These are phyloP conservation scores for Panicum miliaceum DNA, from an alignment of 176 grass and related monocot species.

Conservation along the genomic window DNA sequence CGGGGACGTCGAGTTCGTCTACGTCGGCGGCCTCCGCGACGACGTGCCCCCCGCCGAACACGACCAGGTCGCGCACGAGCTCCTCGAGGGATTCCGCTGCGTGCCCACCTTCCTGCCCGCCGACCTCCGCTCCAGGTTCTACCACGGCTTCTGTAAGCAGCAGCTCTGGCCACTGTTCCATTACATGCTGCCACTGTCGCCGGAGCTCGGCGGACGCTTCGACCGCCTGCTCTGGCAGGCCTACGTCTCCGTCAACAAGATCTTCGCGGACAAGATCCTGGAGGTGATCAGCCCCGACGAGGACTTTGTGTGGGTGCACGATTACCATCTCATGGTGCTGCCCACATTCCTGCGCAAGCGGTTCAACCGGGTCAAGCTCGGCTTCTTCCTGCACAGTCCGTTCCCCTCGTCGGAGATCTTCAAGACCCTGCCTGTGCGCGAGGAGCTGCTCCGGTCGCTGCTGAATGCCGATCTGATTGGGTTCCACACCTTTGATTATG, in stretches of 20 bases:
- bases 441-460: conserved; percentile 79
- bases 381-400: conserved; percentile 91
- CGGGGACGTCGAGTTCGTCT: conserved; percentile 81
- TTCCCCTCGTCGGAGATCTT: conserved; percentile 91
- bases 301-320: conserved; percentile 92
- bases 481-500: conserved; percentile 96
- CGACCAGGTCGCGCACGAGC: conserved; percentile 67
- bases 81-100: conserved; percentile 75
- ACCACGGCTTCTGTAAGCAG: conserved; percentile 97
- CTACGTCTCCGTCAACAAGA: conserved; percentile 94
- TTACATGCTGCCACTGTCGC: conserved; percentile 97
- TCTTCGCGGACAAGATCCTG: conserved; percentile 91
- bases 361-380: conserved; percentile 83
- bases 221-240: conserved; percentile 88
- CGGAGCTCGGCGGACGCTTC: conserved; percentile 88
- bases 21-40: conserved; percentile 79
- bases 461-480: conserved; percentile 89
- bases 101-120: conserved; percentile 81
- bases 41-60: conserved; percentile 71
- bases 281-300: conserved; percentile 96
- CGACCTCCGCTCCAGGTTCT: conserved; percentile 75
- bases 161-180: conserved; percentile 99
- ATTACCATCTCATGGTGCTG: conserved; percentile 93
- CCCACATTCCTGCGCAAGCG: conserved; percentile 85
- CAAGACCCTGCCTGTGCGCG: conserved; percentile 78